phyloP scores from a whole-genome alignment of 768 basidiomycete species.

The Lepiota venenata region DNA sequence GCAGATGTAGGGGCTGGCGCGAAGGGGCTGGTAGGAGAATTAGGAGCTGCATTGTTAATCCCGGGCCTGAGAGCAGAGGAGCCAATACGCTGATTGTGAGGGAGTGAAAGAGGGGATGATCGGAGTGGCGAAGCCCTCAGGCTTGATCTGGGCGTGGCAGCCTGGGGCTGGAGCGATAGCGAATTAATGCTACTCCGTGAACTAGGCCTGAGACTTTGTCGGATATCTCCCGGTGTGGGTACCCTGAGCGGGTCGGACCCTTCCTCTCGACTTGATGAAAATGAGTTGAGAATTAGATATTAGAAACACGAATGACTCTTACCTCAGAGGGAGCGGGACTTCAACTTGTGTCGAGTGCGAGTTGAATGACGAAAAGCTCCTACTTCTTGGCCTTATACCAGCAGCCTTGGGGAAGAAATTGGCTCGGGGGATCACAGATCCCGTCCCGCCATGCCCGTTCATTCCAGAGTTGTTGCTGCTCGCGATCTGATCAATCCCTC shows the following conservation, averaged over 20 bases:
- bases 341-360: constrained; percentile 26
- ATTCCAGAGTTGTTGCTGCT: neutral
- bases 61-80: constrained; percentile 8
- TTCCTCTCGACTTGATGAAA: constrained; percentile 23
- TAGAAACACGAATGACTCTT: neutral
- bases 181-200: neutral
- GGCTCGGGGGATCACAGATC: constrained; percentile 45
- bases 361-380: constrained; percentile 77
- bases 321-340: constrained; percentile 12
- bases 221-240: constrained; percentile 2
- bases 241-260: constrained; percentile 9
- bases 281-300: neutral
- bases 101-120: constrained; percentile 42
- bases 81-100: constrained; percentile 27
- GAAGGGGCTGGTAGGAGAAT: constrained; percentile 35
- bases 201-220: neutral
- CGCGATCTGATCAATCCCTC: neutral
- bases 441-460: neutral
- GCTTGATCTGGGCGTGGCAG: constrained; percentile 5
- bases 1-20: constrained; percentile 11
- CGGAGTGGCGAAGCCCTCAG: constrained; percentile 25
- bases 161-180: neutral
- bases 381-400: constrained; percentile 57
- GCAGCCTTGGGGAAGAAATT: constrained; percentile 62
- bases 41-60: constrained; percentile 15